Evolutionary conservation across 805 yeast species (phyloP), one percentile per base, ranked within the genome.

Genomic region (Metschnikowia continentalis): DNA sequence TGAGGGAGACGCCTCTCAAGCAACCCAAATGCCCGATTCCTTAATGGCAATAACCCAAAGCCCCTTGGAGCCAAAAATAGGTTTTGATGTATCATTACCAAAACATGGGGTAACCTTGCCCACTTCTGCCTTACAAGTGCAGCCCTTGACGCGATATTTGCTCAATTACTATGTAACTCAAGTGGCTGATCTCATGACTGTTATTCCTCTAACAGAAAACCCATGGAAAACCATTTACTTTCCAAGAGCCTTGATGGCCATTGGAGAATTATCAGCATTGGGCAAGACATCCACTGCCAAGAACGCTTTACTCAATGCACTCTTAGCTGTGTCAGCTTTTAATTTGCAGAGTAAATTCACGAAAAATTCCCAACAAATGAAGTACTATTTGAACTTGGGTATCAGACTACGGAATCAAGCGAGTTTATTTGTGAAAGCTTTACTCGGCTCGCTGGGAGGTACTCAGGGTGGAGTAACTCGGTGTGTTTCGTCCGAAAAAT

Each of bases 161-260:
- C 69, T 90, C 44, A 83, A 83, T 54, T 82, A 90, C 61, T 90
- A 88, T 64, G 76, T 81, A 15, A 80, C 84, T 15, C 81, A 83
- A 55, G 94, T 90, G 1, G 92, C 92, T 0, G 94, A 88, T 63
- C 67, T 82, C 48, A 84, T 86, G 90, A 81, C 89, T 0, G 90
- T 84, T 3, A 79, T 84, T 20, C 81, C 83, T 0, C 74, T 83
- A 46, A 81, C 87, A 0, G 86, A 84, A 54, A 90, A 88, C 62
- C 96, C 96, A 0, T 90, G 96, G 96, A 86, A 85, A 59, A 82
- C 86, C 2, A 81, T 88, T n/a, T 89, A 88, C 66, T 82, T 89
- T 53, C 96, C 96, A 0, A 68, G 94, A 46, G 96, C 96, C 1
- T 67, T 87, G 32, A 75, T 80, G 73, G 96, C 96, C 0, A 73